phyloP scores from a whole-genome alignment of 1,284 basidiomycete genomes.

The Boletus austroedulis region DNA sequence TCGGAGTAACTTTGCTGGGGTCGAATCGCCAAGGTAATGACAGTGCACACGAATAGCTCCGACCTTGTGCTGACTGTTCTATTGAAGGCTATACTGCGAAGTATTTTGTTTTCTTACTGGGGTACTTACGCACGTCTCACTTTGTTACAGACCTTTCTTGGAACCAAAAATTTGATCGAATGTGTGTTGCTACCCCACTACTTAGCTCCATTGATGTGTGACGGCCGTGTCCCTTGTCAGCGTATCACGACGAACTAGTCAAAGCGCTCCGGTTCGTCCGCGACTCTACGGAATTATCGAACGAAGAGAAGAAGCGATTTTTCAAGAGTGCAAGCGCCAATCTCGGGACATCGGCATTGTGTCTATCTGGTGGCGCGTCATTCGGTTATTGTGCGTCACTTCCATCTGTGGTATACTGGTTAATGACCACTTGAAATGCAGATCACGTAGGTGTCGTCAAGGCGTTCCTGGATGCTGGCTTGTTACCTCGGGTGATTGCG shows the following conservation, averaged over 20 bases:
- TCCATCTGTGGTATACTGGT: neutral
- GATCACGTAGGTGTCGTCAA: constrained; percentile 91
- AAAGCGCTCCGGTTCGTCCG: constrained; percentile 73
- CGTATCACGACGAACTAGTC: constrained; percentile 80
- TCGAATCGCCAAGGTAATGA: constrained; percentile 74
- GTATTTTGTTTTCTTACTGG: constrained; percentile 41
- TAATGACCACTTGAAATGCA: constrained; percentile 33
- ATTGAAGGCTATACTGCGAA: constrained; percentile 79
- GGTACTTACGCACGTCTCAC: constrained; percentile 2
- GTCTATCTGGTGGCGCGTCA: constrained; percentile 90
- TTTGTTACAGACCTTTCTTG: constrained; percentile 71
- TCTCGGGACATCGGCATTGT: constrained; percentile 87
- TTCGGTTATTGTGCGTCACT: constrained; percentile 82
- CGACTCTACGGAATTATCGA: constrained; percentile 66
- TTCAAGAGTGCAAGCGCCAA: constrained; percentile 90
- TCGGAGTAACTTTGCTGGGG: constrained; percentile 91
- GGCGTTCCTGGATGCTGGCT: constrained; percentile 84
- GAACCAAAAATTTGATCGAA: constrained; percentile 87
- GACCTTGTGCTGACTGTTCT: constrained; percentile 2
- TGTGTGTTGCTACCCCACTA: constrained; percentile 40
- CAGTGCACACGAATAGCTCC: constrained; percentile 1
- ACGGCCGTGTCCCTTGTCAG: constrained; percentile 36
- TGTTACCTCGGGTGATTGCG: constrained; percentile 87
- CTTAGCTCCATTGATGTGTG: neutral
- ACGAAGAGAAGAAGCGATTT: constrained; percentile 90